Percentiles rank a stretch among this genome's conserved stretches.
phyloP scores from a whole-genome alignment of 2,329 filamentous ascomycete genomes.

The Pseudocercospora musae region DNA sequence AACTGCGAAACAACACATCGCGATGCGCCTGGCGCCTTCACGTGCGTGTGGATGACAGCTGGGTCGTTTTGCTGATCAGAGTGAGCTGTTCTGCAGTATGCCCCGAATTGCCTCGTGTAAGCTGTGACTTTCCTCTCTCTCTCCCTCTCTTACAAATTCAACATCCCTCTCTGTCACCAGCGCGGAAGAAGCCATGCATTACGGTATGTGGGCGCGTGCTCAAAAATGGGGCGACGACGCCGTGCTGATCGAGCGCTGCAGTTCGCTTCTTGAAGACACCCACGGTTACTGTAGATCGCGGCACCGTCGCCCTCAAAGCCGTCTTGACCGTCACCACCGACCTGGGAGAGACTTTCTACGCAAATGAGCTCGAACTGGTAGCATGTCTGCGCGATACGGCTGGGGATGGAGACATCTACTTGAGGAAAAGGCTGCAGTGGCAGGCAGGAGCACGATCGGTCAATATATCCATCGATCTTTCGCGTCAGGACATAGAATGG shows the following conservation, averaged over 20 bases:
- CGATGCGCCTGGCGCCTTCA: not conserved
- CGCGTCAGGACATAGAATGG: slow-evolving; percentile 38
- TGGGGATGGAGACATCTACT: slow-evolving; percentile 39
- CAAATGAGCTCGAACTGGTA: slow-evolving; percentile 45
- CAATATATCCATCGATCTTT: slow-evolving; percentile 42
- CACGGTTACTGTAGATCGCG: slow-evolving; percentile 41
- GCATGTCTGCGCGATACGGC: slow-evolving; percentile 37
- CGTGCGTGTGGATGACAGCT: not conserved
- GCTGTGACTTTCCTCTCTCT: not conserved
- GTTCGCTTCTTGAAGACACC: slow-evolving; percentile 67
- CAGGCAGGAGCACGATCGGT: slow-evolving; percentile 42
- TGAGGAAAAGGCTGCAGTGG: slow-evolving; percentile 47
- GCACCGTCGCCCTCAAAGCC: slow-evolving; percentile 45
- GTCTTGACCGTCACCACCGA: slow-evolving; percentile 66
- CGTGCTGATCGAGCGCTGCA: slow-evolving; percentile 9
- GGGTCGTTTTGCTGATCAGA: not conserved
- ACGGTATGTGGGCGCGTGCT: slow-evolving; percentile 1
- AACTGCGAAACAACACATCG: not conserved
- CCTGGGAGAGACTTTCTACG: slow-evolving; percentile 62
- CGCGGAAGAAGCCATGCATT: slow-evolving; percentile 6
- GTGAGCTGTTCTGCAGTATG: not conserved
- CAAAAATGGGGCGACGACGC: not conserved
- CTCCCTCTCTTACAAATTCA: not conserved
- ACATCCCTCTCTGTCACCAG: not conserved
- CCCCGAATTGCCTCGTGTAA: not conserved